These are phyloP conservation scores for Neofusicoccum kwambonambiense DNA, from an alignment of 2,329 filamentous ascomycete species.

Conservation along the genomic window DNA sequence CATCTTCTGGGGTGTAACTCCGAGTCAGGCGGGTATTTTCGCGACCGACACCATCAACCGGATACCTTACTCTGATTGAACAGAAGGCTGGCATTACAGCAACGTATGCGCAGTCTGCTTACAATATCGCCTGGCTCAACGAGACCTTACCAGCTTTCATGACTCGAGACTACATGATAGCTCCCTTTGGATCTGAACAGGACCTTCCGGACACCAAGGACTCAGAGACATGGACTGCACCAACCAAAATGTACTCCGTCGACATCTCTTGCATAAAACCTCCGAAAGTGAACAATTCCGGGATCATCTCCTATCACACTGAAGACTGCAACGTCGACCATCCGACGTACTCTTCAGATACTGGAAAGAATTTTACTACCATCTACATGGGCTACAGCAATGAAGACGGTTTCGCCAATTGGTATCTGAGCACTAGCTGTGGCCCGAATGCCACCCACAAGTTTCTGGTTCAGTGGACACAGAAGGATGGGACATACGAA, in stretches of 20 bases:
- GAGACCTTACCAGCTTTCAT: constrained; percentile 48
- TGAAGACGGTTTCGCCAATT: constrained; percentile 31
- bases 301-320: neutral
- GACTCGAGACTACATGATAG: constrained; percentile 41
- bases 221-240: constrained; percentile 26
- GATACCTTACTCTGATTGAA: constrained; percentile 27
- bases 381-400: constrained; percentile 50
- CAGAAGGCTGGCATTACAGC: constrained; percentile 35
- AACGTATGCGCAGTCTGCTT: constrained; percentile 45
- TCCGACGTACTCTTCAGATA: constrained; percentile 27
- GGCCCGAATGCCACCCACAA: constrained; percentile 34
- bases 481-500: neutral
- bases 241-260: constrained; percentile 33
- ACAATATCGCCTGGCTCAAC: constrained; percentile 48
- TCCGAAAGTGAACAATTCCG: constrained; percentile 10
- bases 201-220: constrained; percentile 12
- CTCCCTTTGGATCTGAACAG: constrained; percentile 42
- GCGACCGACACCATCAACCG: constrained; percentile 35
- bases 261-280: constrained; percentile 34
- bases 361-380: neutral
- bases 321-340: neutral
- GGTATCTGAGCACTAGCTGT: constrained; percentile 36
- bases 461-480: constrained; percentile 25
- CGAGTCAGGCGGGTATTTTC: constrained; percentile 57
- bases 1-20: constrained; percentile 57